Evolutionary conservation across 139 green algal genomes (phyloP).

Genomic region (Chlorella sp.): DNA sequence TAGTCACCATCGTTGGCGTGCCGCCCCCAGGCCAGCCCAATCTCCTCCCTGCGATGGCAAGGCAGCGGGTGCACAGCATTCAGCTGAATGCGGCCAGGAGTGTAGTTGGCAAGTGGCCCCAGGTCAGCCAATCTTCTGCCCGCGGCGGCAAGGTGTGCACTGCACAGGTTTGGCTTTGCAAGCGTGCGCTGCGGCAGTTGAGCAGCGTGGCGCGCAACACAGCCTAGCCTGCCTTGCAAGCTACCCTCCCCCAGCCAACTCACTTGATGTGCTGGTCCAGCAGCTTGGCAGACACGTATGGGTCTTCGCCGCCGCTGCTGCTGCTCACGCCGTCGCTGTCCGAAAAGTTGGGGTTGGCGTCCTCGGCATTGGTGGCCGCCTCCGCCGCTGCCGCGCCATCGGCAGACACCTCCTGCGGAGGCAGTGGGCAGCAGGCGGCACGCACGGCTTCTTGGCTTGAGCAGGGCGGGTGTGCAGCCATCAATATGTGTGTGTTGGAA

Average conservation of each 20-base stretch:
- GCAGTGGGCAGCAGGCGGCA: neutral
- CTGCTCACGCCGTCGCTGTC: constrained; percentile 4
- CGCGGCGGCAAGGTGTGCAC: no score
- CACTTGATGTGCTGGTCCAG: constrained; percentile 21
- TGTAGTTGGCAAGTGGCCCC: no score
- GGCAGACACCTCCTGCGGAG: neutral
- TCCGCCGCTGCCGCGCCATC: neutral
- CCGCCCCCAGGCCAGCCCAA: constrained; percentile 1
- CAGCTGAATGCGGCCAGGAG: no score
- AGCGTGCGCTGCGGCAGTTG: no score
- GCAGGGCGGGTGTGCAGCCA: no score
- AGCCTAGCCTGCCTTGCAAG: no score
- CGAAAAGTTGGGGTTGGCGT: constrained; percentile 19
- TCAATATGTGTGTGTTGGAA: no score
- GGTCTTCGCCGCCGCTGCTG: neutral
- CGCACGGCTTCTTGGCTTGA: no score
- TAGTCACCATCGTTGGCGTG: constrained; percentile 18
- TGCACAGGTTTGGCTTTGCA: no score
- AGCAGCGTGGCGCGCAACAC: neutral
- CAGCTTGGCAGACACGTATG: neutral
- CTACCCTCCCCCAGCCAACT: neutral
- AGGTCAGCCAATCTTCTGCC: no score
- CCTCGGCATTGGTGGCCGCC: neutral
- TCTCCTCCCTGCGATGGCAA: neutral
- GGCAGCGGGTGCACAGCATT: no score